Conservation (phyloP, 2,329 filamentous ascomycete genomes). For the Epichloe elymi region DNA sequence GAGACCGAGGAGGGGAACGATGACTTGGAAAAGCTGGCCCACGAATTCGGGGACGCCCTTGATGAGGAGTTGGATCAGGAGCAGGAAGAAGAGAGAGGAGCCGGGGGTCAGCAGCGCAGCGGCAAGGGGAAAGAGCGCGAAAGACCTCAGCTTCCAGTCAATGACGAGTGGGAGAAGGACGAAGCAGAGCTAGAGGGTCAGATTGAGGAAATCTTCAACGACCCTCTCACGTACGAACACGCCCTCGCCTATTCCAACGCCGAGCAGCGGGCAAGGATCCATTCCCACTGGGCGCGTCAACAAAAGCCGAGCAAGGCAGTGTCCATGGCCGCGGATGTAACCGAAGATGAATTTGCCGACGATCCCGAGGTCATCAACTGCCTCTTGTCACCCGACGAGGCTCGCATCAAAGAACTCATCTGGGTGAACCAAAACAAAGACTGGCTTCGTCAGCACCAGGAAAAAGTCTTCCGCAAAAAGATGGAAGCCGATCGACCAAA, state of each 20-base stretch:
- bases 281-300: slow-evolving; percentile 37
- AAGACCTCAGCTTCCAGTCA: slow-evolving; percentile 38
- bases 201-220: slow-evolving; percentile 56
- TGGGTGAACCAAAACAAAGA: slow-evolving; percentile 95
- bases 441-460: slow-evolving; percentile 77
- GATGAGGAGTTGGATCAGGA: slow-evolving; percentile 17
- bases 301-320: slow-evolving; percentile 33
- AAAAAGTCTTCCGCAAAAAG: slow-evolving; percentile 66
- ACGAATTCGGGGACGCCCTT: slow-evolving; percentile 30
- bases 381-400: slow-evolving; percentile 59
- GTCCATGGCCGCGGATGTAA: slow-evolving; percentile 52
- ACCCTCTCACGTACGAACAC: slow-evolving; percentile 43
- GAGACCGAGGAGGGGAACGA: slow-evolving; percentile 15
- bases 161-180: slow-evolving; percentile 48
- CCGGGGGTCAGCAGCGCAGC: neutral
- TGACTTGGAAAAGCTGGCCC: slow-evolving; percentile 27
- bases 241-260: slow-evolving; percentile 45
- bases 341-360: slow-evolving; percentile 72
- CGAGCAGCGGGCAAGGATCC: slow-evolving; percentile 39
- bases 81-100: neutral
- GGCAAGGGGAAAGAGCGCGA: slow-evolving; percentile 14
- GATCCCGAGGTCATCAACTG: slow-evolving; percentile 81
- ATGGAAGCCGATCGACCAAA: slow-evolving; percentile 43
- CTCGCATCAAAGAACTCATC: slow-evolving; percentile 72
- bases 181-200: slow-evolving; percentile 56